Percentiles rank a stretch among this genome's conserved stretches.
These are phyloP conservation scores for Erodium trifolium DNA, from an alignment of 441 rosid species.

Conservation along the genomic window DNA sequence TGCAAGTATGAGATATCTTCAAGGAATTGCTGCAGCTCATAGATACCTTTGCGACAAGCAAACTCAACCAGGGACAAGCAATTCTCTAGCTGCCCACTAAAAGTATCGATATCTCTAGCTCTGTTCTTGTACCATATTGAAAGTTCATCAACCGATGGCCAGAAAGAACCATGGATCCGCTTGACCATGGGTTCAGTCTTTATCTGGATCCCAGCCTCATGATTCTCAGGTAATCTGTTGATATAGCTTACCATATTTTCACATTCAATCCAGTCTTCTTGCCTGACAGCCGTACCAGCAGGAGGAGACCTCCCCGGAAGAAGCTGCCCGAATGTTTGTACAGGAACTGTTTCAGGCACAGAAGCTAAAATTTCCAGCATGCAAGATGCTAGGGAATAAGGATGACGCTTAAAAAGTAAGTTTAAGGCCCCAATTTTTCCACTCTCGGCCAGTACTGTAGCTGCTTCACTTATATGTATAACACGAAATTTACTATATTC, in stretches of 20 bases:
- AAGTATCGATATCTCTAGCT: constrained; percentile 80
- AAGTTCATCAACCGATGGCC: constrained; percentile 74
- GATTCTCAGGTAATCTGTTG: constrained; percentile 43
- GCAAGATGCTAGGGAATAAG: constrained; percentile 63
- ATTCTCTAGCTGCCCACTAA: constrained; percentile 88
- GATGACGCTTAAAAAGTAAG: constrained; percentile 93
- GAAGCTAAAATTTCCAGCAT: constrained; percentile 66
- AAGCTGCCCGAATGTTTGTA: constrained; percentile 79
- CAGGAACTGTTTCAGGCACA: constrained; percentile 88
- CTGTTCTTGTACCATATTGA: constrained; percentile 74
- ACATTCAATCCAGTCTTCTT: constrained; percentile 99
- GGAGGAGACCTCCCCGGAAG: constrained; percentile 88
- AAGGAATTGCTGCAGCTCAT: constrained; percentile 59
- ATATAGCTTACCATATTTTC: constrained; percentile 62
- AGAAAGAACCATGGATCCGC: constrained; percentile 44
- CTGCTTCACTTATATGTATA: constrained; percentile 58
- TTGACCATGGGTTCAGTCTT: constrained; percentile 77
- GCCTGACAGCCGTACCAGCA: constrained; percentile 58
- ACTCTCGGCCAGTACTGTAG: constrained; percentile 71
- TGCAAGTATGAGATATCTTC: constrained; percentile 71
- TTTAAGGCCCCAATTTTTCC: constrained; percentile 95
- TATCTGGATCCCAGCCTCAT: constrained; percentile 38
- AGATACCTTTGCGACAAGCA: constrained; percentile 71
- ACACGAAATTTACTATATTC: constrained; percentile 77
- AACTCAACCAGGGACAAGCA: constrained; percentile 67